Conservation (phyloP, 148 eudicot species). For the Persicaria tinctoria region DNA sequence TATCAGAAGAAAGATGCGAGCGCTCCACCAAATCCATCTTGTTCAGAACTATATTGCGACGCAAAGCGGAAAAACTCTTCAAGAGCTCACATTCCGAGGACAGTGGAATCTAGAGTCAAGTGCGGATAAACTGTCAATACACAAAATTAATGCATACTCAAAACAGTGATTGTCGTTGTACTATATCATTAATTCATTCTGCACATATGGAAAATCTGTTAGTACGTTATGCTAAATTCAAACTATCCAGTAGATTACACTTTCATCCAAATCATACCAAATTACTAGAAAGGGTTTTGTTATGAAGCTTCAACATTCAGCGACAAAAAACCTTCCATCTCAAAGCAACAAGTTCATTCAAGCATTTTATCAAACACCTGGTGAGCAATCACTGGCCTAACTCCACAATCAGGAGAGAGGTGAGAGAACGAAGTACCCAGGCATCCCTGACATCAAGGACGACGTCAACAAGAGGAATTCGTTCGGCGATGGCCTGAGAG, state of each 20-base stretch:
- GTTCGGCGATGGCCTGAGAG: constrained; percentile 51
- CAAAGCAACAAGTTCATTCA: constrained; percentile 8
- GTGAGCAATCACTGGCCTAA: not conserved
- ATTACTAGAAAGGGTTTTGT: not conserved
- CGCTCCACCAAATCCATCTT: constrained; percentile 20
- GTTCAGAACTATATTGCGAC: constrained; percentile 56
- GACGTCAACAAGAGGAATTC: constrained; percentile 64
- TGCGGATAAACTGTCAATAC: not conserved
- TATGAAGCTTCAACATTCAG: not conserved
- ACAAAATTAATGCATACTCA: not conserved
- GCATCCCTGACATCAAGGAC: constrained; percentile 83
- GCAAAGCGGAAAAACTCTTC: constrained; percentile 32
- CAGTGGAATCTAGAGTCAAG: constrained; percentile 50
- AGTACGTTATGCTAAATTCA: not conserved
- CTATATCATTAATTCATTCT: not conserved
- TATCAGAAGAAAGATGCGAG: constrained; percentile 15
- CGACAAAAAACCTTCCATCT: not conserved
- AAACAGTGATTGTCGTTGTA: not conserved
- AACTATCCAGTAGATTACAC: not conserved
- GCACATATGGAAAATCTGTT: not conserved
- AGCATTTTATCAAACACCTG: constrained; percentile 40
- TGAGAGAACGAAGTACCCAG: constrained; percentile 32
- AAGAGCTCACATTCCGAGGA: constrained; percentile 57
- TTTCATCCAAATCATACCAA: not conserved
- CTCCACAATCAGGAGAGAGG: constrained; percentile 1